These are phyloP conservation scores for Aspergillus ostianus DNA, from an alignment of 495 filamentous ascomycete species.

Conservation along the genomic window DNA sequence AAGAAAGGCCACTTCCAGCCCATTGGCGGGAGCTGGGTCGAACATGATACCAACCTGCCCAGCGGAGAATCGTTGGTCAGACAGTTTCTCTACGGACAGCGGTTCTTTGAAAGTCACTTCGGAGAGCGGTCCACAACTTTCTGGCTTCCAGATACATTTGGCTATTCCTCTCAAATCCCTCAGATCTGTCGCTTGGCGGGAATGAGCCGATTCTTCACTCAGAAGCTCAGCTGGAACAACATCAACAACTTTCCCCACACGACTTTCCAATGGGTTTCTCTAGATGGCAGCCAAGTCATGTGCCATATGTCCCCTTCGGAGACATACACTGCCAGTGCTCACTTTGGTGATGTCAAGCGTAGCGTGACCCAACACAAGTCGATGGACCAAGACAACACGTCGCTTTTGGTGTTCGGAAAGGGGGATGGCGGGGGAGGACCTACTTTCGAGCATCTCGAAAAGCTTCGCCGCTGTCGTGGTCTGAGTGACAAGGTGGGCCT, in stretches of 20 bases:
- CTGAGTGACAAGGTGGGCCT: slow-evolving; percentile 83
- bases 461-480: slow-evolving; percentile 90
- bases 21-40: slow-evolving; percentile 97
- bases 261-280: slow-evolving; percentile 95
- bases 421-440: slow-evolving; percentile 95
- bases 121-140: slow-evolving; percentile 87
- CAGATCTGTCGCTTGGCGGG: slow-evolving; percentile 88
- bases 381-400: slow-evolving; percentile 83
- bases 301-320: slow-evolving; percentile 96
- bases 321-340: slow-evolving; percentile 90
- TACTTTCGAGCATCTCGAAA: slow-evolving; percentile 91
- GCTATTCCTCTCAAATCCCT: slow-evolving; percentile 91
- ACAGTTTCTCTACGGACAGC: slow-evolving; percentile 94
- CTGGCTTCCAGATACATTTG: slow-evolving; percentile 98
- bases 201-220: slow-evolving; percentile 95
- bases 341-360: slow-evolving; percentile 93
- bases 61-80: slow-evolving; percentile 90
- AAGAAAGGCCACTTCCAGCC: slow-evolving; percentile 89
- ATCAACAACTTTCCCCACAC: slow-evolving; percentile 99
- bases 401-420: slow-evolving; percentile 89
- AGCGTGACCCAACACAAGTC: slow-evolving; percentile 94
- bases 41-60: slow-evolving; percentile 97
- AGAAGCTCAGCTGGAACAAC: slow-evolving; percentile 96
- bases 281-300: slow-evolving; percentile 93
- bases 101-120: slow-evolving; percentile 92